phyloP scores from a whole-genome alignment of 805 yeast genomes.

The Teunomyces panamensis region DNA sequence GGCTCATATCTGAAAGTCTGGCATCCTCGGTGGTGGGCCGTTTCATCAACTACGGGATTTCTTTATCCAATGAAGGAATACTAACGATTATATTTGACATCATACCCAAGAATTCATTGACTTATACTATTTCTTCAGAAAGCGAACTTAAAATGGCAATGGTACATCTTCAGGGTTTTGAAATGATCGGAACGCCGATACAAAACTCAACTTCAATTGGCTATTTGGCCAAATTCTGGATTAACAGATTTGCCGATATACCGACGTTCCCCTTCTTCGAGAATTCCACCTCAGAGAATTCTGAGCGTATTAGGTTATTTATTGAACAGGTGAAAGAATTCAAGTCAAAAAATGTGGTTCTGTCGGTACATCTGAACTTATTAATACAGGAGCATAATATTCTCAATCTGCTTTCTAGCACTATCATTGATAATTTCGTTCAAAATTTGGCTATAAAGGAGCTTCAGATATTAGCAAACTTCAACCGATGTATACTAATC shows the following conservation, averaged over 20 bases:
- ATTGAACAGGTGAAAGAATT: conserved; percentile 14
- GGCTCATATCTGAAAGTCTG: not conserved
- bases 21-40: conserved; percentile 24
- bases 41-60: conserved; percentile 24
- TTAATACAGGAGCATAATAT: not conserved
- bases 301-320: conserved; percentile 10
- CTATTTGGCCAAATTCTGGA: conserved; percentile 21
- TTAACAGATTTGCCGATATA: conserved; percentile 15
- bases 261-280: conserved; percentile 17
- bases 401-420: not conserved
- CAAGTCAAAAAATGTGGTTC: conserved; percentile 9
- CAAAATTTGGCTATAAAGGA: conserved; percentile 13
- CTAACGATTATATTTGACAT: conserved; percentile 22
- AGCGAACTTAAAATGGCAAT: conserved; percentile 25
- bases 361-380: not conserved
- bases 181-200: not conserved
- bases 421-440: conserved; percentile 15
- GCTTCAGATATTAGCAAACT: conserved; percentile 20
- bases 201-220: conserved; percentile 19
- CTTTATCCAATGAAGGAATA: conserved; percentile 16
- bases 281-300: conserved; percentile 1
- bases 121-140: conserved; percentile 25
- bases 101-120: conserved; percentile 24
- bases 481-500: conserved; percentile 19
- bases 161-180: conserved; percentile 12